Percentiles rank a stretch among this genome's conserved stretches.
These are phyloP conservation scores for Suillus americanus DNA, from an alignment of 768 basidiomycete species.

Conservation along the genomic window DNA sequence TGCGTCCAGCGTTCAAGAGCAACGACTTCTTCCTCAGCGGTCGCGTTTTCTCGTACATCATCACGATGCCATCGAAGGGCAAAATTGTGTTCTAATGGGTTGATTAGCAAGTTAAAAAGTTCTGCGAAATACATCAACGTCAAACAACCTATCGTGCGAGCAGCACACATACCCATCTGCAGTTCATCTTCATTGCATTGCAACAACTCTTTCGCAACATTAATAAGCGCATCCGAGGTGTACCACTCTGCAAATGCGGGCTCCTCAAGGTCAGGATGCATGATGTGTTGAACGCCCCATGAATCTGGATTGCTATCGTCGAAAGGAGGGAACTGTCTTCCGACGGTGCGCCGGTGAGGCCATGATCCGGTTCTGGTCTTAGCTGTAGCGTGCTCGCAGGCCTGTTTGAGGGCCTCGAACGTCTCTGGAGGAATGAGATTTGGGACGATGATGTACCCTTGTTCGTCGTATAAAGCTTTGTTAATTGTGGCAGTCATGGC, in stretches of 20 bases:
- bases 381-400: constrained; percentile 50
- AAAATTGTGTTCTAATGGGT: constrained; percentile 63
- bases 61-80: constrained; percentile 82
- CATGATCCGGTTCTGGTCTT: constrained; percentile 61
- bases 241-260: constrained; percentile 67
- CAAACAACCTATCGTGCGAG: neutral
- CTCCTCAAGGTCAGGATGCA: constrained; percentile 73
- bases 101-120: constrained; percentile 74
- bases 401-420: constrained; percentile 41
- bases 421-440: constrained; percentile 47
- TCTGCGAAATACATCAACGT: constrained; percentile 40
- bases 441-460: constrained; percentile 67
- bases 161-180: constrained; percentile 62
- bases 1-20: constrained; percentile 61
- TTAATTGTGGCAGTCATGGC: constrained; percentile 16
- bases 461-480: constrained; percentile 54
- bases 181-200: constrained; percentile 57
- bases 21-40: constrained; percentile 54
- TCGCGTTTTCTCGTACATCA: constrained; percentile 61
- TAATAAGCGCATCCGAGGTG: constrained; percentile 49
- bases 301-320: constrained; percentile 58
- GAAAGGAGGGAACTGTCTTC: constrained; percentile 78
- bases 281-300: constrained; percentile 81
- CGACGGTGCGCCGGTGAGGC: constrained; percentile 68
- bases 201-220: constrained; percentile 46